Conservation (phyloP, 805 yeast genomes). For the Starmerella floris region DNA sequence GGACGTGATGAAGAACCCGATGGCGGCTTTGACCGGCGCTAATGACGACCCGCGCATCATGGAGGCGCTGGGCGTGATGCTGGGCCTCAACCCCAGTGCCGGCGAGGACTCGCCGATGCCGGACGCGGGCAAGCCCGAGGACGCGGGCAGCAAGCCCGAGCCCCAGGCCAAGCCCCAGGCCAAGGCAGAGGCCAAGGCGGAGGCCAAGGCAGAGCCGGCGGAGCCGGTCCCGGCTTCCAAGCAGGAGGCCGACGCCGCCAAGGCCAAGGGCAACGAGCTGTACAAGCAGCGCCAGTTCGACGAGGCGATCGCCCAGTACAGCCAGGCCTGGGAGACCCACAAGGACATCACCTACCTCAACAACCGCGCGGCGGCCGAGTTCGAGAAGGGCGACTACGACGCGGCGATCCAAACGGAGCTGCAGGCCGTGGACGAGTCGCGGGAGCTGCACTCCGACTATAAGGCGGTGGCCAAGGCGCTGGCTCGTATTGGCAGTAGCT, state of each 20-base stretch:
- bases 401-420: conserved; percentile 69
- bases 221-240: conserved; percentile 10
- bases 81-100: conserved; percentile 43
- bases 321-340: conserved; percentile 69
- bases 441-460: conserved; percentile 83
- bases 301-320: conserved; percentile 77
- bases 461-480: conserved; percentile 83
- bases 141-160: conserved; percentile 10
- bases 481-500: conserved; percentile 77
- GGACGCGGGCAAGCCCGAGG: conserved; percentile 19
- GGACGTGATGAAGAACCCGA: conserved; percentile 49
- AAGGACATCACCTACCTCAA: conserved; percentile 86
- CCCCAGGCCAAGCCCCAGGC: conserved; percentile 22
- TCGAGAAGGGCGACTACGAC: conserved; percentile 85
- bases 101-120: conserved; percentile 14
- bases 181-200: conserved; percentile 19
- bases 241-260: conserved; percentile 37
- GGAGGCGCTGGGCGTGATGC: conserved; percentile 71
- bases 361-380: conserved; percentile 96
- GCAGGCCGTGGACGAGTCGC: conserved; percentile 75
- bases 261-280: conserved; percentile 71
- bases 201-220: conserved; percentile 21
- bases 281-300: conserved; percentile 83
- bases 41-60: conserved; percentile 60
- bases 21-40: conserved; percentile 43